Base-by-base conservation (phyloP, 2,329 filamentous ascomycete species). In the Fusarium dimerum region DNA sequence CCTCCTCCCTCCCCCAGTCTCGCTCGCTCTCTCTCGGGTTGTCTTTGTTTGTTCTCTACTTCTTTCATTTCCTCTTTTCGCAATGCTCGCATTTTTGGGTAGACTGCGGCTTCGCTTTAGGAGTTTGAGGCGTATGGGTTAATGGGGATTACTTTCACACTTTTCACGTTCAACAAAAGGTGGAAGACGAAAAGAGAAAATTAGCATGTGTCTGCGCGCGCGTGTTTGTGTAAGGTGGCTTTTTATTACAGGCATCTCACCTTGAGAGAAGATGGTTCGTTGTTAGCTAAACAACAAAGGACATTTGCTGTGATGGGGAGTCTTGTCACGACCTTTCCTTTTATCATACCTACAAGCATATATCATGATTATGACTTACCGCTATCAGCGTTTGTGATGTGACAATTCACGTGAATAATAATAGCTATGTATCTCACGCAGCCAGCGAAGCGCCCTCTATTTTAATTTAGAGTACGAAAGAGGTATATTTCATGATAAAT, bases 61-160 rank as follows among this genome's bases (percentile, higher is more conserved):
- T 43, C 12, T 32, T 48, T 56, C 55, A 60, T 51, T 58, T 59
- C 62, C 44, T 61, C 53, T 59, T 64, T 60, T 50, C 52, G 57
- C 61, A 61, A 54, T 36, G 32, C 32, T 36, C 32, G 13, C 32
- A 36, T 9, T 5, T 50, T 55, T 32, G 48, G 61, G 61, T 58
- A 36, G 32, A 36, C 32, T 55, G 54, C 56, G 49, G 60, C 53
- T 65, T 66, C 57, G 51, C 55, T 64, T 62, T 52, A 48, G 67
- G 68, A 70, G 66, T 69, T 64, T 57, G 57, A 47, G 67, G 66
- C 66, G 61, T 66, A 60, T 58, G 47, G 20, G 50, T 32, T 56
- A 48, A 49, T 36, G 61, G 55, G 60, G 54, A 61, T 50, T 34
- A 5, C 9, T 18, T 60, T 61, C 59, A 47, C 50, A 49, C 53